Evolutionary conservation across 176 grass and related monocot genomes (phyloP).

Genomic region (Zoysia pacifica): DNA sequence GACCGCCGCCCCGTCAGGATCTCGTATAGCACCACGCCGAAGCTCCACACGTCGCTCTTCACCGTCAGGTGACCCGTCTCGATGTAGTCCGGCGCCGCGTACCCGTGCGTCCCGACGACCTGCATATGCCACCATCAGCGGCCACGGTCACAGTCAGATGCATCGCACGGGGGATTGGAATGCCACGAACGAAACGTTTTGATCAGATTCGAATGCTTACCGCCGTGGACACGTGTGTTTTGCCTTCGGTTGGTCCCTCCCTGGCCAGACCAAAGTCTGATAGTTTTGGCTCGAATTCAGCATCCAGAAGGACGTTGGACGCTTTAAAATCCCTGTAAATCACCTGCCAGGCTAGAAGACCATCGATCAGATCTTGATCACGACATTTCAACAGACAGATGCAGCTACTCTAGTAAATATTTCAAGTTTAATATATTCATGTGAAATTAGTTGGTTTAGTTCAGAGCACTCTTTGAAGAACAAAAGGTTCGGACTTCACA

Average conservation of each 20-base stretch:
- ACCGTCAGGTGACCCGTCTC: conserved; percentile 82
- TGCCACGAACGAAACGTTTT: background rate
- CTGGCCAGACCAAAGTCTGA: conserved; percentile 87
- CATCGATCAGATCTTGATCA: conserved; percentile 8
- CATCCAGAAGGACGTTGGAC: conserved; percentile 75
- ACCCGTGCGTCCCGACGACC: conserved; percentile 88
- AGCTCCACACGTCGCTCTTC: conserved; percentile 92
- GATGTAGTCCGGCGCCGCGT: conserved; percentile 95
- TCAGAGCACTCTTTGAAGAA: background rate
- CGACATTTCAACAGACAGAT: background rate
- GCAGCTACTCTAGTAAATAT: background rate
- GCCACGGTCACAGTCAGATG: background rate
- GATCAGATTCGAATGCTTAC: conserved; percentile 28
- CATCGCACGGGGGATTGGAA: background rate
- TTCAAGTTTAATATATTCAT: too few species aligned
- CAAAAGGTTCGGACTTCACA: background rate
- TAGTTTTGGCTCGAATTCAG: conserved; percentile 74
- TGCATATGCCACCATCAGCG: conserved; percentile 12
- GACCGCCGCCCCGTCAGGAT: conserved; percentile 77
- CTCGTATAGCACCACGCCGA: conserved; percentile 86
- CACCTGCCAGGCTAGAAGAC: conserved; percentile 51
- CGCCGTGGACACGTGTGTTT: conserved; percentile 80
- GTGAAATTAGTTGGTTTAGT: background rate
- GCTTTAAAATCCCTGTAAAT: conserved; percentile 97
- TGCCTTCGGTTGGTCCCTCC: conserved; percentile 71